A percentile compares a stretch with the other conserved stretches of the same genome.
Evolutionary conservation across 1,284 basidiomycete species (phyloP).

Genomic region (Leccinum insolens): DNA sequence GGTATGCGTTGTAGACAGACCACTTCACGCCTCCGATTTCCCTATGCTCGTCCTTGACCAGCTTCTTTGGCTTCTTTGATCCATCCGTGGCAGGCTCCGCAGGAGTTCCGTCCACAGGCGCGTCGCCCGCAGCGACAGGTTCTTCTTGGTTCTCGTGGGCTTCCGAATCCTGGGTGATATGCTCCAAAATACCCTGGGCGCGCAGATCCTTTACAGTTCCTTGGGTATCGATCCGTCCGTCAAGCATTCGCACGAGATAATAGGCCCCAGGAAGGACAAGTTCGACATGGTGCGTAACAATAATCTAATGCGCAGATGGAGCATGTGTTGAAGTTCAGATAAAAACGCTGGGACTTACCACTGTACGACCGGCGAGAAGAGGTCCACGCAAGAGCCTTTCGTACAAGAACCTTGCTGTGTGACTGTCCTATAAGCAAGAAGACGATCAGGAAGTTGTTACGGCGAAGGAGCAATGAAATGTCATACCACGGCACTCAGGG

Average conservation of each 20-base stretch:
- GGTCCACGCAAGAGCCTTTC: slow-evolving; percentile 57
- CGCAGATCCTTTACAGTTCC: slow-evolving; percentile 56
- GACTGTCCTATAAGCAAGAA: slow-evolving; percentile 50
- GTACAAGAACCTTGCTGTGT: slow-evolving; percentile 60
- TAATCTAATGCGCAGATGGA: slow-evolving; percentile 38
- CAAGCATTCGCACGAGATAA: slow-evolving; percentile 63
- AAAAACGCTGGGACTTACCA: slow-evolving; percentile 40
- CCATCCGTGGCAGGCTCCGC: slow-evolving; percentile 14
- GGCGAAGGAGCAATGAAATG: background rate
- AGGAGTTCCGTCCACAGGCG: slow-evolving; percentile 19
- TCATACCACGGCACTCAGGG: slow-evolving; percentile 55
- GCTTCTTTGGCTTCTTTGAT: slow-evolving; percentile 49
- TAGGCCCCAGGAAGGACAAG: slow-evolving; percentile 59
- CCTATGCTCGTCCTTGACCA: slow-evolving; percentile 60
- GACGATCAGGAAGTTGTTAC: background rate
- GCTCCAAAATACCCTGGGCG: slow-evolving; percentile 48
- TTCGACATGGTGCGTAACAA: slow-evolving; percentile 70
- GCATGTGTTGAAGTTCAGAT: background rate
- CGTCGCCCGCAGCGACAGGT: slow-evolving; percentile 17
- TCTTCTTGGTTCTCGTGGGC: slow-evolving; percentile 28
- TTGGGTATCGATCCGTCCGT: slow-evolving; percentile 60
- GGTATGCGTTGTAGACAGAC: slow-evolving; percentile 65
- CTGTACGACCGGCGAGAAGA: slow-evolving; percentile 57
- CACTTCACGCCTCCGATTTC: slow-evolving; percentile 66
- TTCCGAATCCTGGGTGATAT: slow-evolving; percentile 41